Base-by-base conservation (phyloP, 2,329 filamentous ascomycete genomes). In the Aureobasidium uvarum region DNA sequence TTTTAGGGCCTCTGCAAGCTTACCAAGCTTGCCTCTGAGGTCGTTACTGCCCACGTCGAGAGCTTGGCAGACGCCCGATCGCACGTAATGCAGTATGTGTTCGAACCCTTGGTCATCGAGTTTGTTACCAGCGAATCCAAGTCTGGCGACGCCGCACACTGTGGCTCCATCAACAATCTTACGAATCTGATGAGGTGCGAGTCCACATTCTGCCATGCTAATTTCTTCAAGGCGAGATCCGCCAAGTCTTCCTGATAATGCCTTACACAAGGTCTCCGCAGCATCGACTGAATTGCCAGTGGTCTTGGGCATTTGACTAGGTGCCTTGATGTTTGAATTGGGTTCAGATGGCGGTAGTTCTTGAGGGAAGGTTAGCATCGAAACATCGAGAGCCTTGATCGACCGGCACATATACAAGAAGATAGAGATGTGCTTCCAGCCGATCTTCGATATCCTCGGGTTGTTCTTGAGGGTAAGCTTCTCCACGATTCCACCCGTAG, bases 361-460 rank as follows among this genome's bases (percentile, higher is more conserved):
- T 51, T 80, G 78, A 2, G 91, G 92, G 69, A 98, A 94, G 2
- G 86, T 85, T 66, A 96, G 88, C 72, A 91, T 89, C 0, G 93
- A 96, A 33, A 98, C 76, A 75, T 99, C 95, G 28, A 98, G 84
- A 6, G 85, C 89, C 75, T 92, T 93, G 65, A 99, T 81, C 0
- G 92, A 92, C 68, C 87, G 88, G 71, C 91, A 96, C 81, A 97
- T 88, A 77, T 96, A 91, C 62, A 96, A 83, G 74, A 98, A 99
- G 7, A 96, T 81, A 46, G 89, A 89, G 66, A 98, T 87, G 74
- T 98, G 87, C 72, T 89, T 92, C 95, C 95, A 99, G 18, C 94
- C 95, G 68, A 96, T 89, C 0, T 83, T 81, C 0, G 91, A 90
- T 67, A 98, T 88, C 72, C 92, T 94, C 1, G 82, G 78, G 74